These are phyloP conservation scores for Grosmannia clavigera DNA, from an alignment of 2,329 filamentous ascomycete genomes.

Conservation along the genomic window DNA sequence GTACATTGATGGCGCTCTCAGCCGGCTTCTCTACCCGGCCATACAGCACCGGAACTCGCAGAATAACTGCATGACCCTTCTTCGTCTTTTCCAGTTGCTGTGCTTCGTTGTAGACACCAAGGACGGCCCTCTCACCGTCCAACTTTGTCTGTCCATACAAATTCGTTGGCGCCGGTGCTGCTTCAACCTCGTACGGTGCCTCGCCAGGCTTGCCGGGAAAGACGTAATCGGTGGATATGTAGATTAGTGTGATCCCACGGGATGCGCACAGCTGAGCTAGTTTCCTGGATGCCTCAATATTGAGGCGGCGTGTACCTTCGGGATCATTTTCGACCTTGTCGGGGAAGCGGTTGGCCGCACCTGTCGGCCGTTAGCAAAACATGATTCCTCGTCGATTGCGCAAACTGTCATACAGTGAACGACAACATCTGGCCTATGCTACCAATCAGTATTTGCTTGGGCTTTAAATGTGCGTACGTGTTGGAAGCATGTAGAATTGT, in stretches of 20 bases:
- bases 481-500: neutral
- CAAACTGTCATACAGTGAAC: slow-evolving; percentile 64
- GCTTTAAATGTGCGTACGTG: neutral
- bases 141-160: slow-evolving; percentile 55
- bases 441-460: neutral
- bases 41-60: slow-evolving; percentile 77
- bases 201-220: slow-evolving; percentile 65
- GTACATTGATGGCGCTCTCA: slow-evolving; percentile 73
- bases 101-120: slow-evolving; percentile 43
- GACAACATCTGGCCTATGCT: slow-evolving; percentile 55
- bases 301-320: slow-evolving; percentile 58
- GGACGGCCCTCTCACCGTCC: slow-evolving; percentile 49
- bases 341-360: slow-evolving; percentile 77
- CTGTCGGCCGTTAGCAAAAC: neutral
- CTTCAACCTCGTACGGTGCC: slow-evolving; percentile 63
- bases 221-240: slow-evolving; percentile 76
- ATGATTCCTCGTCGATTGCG: neutral
- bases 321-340: slow-evolving; percentile 77
- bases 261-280: slow-evolving; percentile 55
- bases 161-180: slow-evolving; percentile 59
- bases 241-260: slow-evolving; percentile 53
- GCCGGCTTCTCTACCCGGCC: slow-evolving; percentile 56
- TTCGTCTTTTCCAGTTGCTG: slow-evolving; percentile 10
- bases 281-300: slow-evolving; percentile 55
- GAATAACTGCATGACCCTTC: slow-evolving; percentile 50